These are phyloP conservation scores for Fusarium subglutinans DNA, from an alignment of 2,329 filamentous ascomycete genomes.

Conservation along the genomic window DNA sequence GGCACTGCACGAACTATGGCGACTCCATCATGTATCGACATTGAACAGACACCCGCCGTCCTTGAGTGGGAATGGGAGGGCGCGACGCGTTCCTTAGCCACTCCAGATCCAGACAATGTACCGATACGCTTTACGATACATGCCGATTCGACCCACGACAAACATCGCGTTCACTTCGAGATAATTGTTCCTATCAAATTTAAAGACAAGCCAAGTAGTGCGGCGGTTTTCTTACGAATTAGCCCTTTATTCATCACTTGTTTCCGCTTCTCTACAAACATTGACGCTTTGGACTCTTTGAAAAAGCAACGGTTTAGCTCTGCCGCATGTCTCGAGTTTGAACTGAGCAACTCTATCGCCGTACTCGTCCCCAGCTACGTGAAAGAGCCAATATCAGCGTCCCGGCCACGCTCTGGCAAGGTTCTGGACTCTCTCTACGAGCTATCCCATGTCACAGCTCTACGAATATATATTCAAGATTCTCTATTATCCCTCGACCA, in stretches of 20 bases:
- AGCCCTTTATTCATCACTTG: not conserved
- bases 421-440: not conserved
- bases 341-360: not conserved
- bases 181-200: conserved; percentile 8
- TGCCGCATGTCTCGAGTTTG: not conserved
- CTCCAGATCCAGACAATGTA: conserved; percentile 1
- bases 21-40: not conserved
- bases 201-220: not conserved
- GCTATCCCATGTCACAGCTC: not conserved
- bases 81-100: not conserved
- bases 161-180: conserved; percentile 4
- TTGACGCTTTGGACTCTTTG: not conserved
- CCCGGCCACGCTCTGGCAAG: conserved; percentile 3
- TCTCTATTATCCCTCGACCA: not conserved
- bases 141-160: not conserved
- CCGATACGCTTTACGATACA: not conserved
- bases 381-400: not conserved
- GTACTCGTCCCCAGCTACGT: not conserved
- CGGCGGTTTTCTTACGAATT: conserved; percentile 6
- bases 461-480: conserved; percentile 6
- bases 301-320: not conserved
- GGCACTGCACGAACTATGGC: not conserved
- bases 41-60: not conserved
- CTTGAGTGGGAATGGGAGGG: conserved; percentile 9
- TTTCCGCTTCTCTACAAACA: not conserved